These are phyloP conservation scores for Hygrophorus russula DNA, from an alignment of 768 basidiomycete species.

Conservation along the genomic window DNA sequence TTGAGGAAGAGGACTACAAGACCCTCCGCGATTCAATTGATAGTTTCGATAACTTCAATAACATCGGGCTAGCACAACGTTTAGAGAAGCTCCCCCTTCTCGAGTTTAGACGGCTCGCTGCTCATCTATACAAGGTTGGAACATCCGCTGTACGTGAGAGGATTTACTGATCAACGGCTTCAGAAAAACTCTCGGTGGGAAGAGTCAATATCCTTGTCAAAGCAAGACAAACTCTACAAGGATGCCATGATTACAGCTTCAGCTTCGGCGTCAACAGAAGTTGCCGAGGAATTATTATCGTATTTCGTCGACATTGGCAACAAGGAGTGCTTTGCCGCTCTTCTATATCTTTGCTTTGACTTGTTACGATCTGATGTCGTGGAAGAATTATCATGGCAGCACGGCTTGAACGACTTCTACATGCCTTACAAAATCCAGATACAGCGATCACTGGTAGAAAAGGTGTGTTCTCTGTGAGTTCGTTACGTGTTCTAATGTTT, in stretches of 20 bases:
- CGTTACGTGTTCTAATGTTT: conserved; percentile 8
- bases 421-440: conserved; percentile 94
- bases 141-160: background rate
- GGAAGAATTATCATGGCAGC: conserved; percentile 93
- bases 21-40: conserved; percentile 96
- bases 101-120: conserved; percentile 91
- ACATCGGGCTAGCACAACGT: conserved; percentile 71
- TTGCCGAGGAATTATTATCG: conserved; percentile 87
- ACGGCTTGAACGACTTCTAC: conserved; percentile 92
- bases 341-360: conserved; percentile 90
- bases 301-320: conserved; percentile 99
- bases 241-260: conserved; percentile 94
- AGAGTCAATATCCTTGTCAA: conserved; percentile 89
- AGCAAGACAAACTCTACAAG: conserved; percentile 95
- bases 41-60: conserved; percentile 98
- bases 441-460: conserved; percentile 68
- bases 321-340: conserved; percentile 92
- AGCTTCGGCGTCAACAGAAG: conserved; percentile 70
- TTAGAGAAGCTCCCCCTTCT: conserved; percentile 85
- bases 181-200: conserved; percentile 96
- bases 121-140: conserved; percentile 86
- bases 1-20: conserved; percentile 98
- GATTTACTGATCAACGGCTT: background rate
- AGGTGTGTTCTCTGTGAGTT: conserved; percentile 27
- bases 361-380: conserved; percentile 88